Base-by-base conservation (phyloP, 176 grass and related monocot species). In the Eleusine coracana region DNA sequence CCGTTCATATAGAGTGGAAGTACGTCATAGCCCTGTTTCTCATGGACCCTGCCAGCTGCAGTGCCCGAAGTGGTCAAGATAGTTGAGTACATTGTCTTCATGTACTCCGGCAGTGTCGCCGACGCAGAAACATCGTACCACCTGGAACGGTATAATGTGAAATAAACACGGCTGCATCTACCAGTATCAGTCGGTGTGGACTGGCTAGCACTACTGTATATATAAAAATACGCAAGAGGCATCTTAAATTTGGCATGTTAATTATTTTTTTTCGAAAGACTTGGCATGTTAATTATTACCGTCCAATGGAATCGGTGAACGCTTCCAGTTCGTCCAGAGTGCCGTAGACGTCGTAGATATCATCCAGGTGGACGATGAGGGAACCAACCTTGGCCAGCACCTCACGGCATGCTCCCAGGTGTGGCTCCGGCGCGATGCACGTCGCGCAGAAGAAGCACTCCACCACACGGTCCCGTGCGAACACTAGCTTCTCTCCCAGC, bases 101-200 rank as follows among this genome's bases (percentile, higher is more conserved):
- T 90, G 54, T 92, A 90, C 50, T 87, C 84, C 10, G 87, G 91
- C 18, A 92, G 79, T 17, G 20, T 31, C 31, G 66, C 31, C 20
- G 5, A 4, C 52, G 3, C 52, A n/a, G 20, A 58, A 58, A 58
- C 20, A 58, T 58, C 6, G 54, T 20, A 7, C 54, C 54, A 58
- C 54, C 54, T 58, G 20, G 17, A 58, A 18, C 1, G 16, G 3
- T 6, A 55, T 21, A 9, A 45, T 6, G 44, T 45, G 44, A 45
- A 45, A 45, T 25, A 45, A 8, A 45, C 44, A 45, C 10, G 44
- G 7, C 8, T 45, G 44, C 44, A 45, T 45, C 44, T 45, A 45
- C 10, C 44, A 10, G 5, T 55, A 51, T 51, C 0, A 51, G 50
- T 13, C 16, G 15, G 14, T 51, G 49, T 51, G 3, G 50, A 52